Evolutionary conservation across 1,139 yeast species (phyloP).

Genomic region (Debaryomyces nepalensis): DNA sequence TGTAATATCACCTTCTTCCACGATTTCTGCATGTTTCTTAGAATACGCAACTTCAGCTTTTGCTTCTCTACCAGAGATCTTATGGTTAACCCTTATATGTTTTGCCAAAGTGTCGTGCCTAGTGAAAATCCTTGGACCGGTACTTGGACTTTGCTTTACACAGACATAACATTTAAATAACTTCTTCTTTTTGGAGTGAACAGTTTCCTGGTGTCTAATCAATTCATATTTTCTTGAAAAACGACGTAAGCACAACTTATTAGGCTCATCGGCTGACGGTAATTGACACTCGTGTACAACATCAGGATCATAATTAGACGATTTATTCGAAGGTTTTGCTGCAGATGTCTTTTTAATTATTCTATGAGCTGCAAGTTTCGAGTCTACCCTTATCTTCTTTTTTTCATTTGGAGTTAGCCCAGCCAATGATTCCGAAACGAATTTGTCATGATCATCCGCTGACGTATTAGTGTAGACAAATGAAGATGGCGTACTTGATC

Average conservation of each 20-base stretch:
- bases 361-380: constrained; percentile 35
- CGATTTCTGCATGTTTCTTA: constrained; percentile 52
- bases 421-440: constrained; percentile 28
- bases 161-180: constrained; percentile 88
- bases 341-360: constrained; percentile 32
- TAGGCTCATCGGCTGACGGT: constrained; percentile 51
- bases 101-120: constrained; percentile 94
- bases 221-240: constrained; percentile 95
- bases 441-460: constrained; percentile 33
- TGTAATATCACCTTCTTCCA: constrained; percentile 49
- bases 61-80: constrained; percentile 68
- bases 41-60: constrained; percentile 56
- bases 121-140: constrained; percentile 75
- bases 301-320: constrained; percentile 54
- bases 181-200: constrained; percentile 87
- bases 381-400: constrained; percentile 32
- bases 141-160: constrained; percentile 59
- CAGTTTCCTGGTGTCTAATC: constrained; percentile 94
- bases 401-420: constrained; percentile 28
- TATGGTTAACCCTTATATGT: constrained; percentile 89
- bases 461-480: constrained; percentile 23
- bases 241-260: constrained; percentile 72
- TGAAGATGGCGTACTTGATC: constrained; percentile 22
- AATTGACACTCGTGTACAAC: constrained; percentile 55
- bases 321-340: constrained; percentile 34